These are phyloP conservation scores for Termitomyces sp. DNA, from an alignment of 768 basidiomycete species.

Conservation along the genomic window DNA sequence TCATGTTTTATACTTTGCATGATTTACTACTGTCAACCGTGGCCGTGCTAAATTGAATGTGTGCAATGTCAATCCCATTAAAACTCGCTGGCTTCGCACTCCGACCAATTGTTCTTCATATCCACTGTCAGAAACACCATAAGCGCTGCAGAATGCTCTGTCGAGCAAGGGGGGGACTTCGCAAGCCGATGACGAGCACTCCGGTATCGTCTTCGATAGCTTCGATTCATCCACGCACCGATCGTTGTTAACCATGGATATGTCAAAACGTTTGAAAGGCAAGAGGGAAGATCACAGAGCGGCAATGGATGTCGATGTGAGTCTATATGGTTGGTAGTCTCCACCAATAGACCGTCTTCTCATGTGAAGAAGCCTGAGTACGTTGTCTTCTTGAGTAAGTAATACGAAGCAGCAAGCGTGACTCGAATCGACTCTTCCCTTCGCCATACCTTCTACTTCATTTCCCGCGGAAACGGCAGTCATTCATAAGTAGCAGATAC, in stretches of 20 bases:
- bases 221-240: background rate
- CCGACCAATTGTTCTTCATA: background rate
- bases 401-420: background rate
- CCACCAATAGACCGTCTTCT: background rate
- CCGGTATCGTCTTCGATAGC: background rate
- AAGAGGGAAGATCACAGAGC: background rate
- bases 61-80: background rate
- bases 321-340: background rate
- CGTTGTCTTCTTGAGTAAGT: background rate
- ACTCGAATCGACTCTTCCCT: background rate
- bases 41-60: background rate
- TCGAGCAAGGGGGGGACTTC: background rate
- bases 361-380: background rate
- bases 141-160: background rate
- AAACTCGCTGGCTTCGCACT: slow-evolving; percentile 12
- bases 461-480: background rate
- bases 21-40: background rate
- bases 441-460: background rate
- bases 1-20: background rate
- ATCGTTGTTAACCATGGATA: background rate
- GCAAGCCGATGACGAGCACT: too few relatives aligned
- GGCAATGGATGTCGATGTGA: background rate
- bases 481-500: background rate
- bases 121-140: background rate
- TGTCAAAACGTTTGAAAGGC: background rate